Evolutionary conservation across 2,329 filamentous ascomycete genomes (phyloP).

Genomic region (Stemphylium lycopersici): DNA sequence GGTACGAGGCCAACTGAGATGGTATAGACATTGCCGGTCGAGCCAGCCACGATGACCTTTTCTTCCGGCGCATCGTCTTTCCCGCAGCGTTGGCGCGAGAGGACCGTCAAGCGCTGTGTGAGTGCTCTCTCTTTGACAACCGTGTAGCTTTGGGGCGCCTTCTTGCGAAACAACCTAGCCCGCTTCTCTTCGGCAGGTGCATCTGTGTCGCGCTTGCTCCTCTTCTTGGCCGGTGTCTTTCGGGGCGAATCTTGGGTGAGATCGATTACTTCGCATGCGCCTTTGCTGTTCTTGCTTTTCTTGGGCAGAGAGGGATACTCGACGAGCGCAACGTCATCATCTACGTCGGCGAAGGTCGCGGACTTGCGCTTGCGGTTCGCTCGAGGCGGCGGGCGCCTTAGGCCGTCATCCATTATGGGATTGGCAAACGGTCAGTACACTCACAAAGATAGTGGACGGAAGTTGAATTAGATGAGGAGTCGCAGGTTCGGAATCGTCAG

Average conservation of each 20-base stretch:
- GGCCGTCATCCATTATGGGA: constrained; percentile 4
- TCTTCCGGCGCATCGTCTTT: constrained; percentile 58
- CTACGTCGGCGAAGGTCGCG: constrained; percentile 14
- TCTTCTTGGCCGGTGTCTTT: constrained; percentile 23
- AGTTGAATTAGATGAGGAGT: neutral
- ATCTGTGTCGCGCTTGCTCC: constrained; percentile 21
- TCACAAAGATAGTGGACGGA: too few relatives aligned
- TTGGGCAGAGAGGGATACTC: constrained; percentile 9
- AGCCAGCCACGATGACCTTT: constrained; percentile 63
- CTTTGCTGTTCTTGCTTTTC: constrained; percentile 9
- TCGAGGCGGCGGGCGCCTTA: neutral
- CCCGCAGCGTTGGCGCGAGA: constrained; percentile 56
- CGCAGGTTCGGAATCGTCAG: neutral
- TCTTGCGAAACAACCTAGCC: constrained; percentile 37
- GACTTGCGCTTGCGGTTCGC: constrained; percentile 34
- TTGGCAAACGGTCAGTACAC: too few relatives aligned
- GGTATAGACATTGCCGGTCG: constrained; percentile 67
- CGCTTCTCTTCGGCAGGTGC: constrained; percentile 39
- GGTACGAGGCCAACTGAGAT: constrained; percentile 61
- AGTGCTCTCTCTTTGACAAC: constrained; percentile 56
- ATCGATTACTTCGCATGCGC: constrained; percentile 10
- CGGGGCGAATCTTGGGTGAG: constrained; percentile 17
- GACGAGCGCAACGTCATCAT: constrained; percentile 3
- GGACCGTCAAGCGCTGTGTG: constrained; percentile 63
- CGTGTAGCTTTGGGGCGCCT: constrained; percentile 55